phyloP scores from a whole-genome alignment of 352 stramenopile genomes.

The Pythium angustatum region DNA sequence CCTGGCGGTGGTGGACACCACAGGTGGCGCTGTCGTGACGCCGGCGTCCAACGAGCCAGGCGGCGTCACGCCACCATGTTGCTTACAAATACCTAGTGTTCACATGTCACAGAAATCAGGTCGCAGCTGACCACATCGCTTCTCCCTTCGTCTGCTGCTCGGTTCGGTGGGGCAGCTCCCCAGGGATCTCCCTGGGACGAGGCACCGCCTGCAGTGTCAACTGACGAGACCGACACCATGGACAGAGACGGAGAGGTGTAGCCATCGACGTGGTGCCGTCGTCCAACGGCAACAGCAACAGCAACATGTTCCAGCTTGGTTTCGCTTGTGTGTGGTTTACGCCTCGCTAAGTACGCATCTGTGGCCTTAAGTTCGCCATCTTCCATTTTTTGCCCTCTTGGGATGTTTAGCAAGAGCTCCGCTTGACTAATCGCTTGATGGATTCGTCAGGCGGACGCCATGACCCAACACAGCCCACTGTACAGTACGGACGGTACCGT shows the following conservation, averaged over 20 bases:
- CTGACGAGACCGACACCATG: not conserved
- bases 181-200: not conserved
- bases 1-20: not conserved
- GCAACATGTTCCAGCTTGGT: not conserved
- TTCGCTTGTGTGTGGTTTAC: not conserved
- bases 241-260: not conserved
- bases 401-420: constrained; percentile 2
- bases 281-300: not conserved
- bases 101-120: constrained; percentile 1
- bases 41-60: not conserved
- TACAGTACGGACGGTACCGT: not conserved
- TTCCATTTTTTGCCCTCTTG: not conserved
- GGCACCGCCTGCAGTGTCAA: not conserved
- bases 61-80: not conserved
- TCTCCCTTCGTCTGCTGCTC: no score
- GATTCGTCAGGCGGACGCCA: constrained; percentile 3
- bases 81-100: constrained; percentile 3
- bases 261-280: not conserved
- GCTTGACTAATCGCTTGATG: constrained; percentile 8
- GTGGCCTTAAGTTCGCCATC: constrained; percentile 5
- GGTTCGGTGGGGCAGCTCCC: not conserved
- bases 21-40: constrained; percentile 2
- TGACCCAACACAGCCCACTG: not conserved
- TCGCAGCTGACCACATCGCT: constrained; percentile 4
- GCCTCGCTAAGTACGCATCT: not conserved